These are phyloP conservation scores for Stephanodiscus triporus DNA, from an alignment of 108 stramenopile species.

Conservation along the genomic window DNA sequence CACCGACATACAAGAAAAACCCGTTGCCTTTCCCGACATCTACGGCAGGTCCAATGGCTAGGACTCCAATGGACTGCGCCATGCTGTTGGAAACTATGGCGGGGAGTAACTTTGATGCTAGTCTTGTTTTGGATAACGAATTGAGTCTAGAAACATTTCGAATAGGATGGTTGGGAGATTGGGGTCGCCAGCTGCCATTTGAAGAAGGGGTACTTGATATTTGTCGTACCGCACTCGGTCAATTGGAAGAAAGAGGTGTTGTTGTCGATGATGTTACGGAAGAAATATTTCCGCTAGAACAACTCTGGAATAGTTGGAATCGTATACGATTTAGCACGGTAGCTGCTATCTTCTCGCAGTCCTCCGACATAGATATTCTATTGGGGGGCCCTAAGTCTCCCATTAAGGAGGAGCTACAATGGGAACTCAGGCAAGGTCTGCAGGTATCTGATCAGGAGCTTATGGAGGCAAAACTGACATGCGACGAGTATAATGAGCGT, in stretches of 20 bases:
- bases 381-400: too few relatives aligned
- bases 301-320: constrained; percentile 59
- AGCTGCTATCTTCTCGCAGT: background rate
- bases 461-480: too few relatives aligned
- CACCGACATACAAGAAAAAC: background rate
- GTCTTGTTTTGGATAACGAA: constrained; percentile 15
- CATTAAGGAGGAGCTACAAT: too few relatives aligned
- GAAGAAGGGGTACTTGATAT: constrained; percentile 51
- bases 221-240: constrained; percentile 38
- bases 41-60: constrained; percentile 63
- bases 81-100: constrained; percentile 57
- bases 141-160: background rate
- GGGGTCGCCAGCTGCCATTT: constrained; percentile 48
- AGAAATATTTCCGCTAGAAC: constrained; percentile 19
- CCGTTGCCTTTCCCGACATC: constrained; percentile 51
- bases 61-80: constrained; percentile 55
- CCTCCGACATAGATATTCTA: too few relatives aligned
- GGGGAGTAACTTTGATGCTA: constrained; percentile 43
- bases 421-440: too few relatives aligned
- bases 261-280: constrained; percentile 12
- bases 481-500: too few relatives aligned
- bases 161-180: constrained; percentile 67
- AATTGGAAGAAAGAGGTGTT: constrained; percentile 17
- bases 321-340: constrained; percentile 32
- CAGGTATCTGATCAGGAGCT: too few relatives aligned